Percentiles rank a stretch among this genome's conserved stretches.
These are phyloP conservation scores for Irineochytrium annulatum DNA, from an alignment of 192 early-diverging fungal species.

Conservation along the genomic window DNA sequence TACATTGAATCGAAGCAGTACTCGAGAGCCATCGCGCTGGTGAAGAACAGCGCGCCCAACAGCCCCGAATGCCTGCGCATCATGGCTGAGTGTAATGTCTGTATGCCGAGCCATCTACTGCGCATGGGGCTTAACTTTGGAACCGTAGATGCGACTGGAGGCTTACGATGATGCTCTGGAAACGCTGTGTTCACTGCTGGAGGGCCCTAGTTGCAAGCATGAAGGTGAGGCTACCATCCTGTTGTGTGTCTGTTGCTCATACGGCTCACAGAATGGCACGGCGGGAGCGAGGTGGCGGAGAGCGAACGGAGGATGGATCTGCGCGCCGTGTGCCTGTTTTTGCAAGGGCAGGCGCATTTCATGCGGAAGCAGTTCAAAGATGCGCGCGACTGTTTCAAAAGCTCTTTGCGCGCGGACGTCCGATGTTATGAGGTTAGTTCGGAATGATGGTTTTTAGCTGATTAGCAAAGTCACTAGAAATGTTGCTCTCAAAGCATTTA, in stretches of 20 bases:
- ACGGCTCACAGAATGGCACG: not conserved
- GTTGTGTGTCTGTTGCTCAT: not conserved
- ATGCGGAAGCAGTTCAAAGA: not conserved
- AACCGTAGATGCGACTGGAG: not conserved
- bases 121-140: no score
- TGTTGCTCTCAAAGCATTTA: not conserved
- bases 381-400: constrained; percentile 4
- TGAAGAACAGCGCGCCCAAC: not conserved
- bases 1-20: constrained; percentile 1
- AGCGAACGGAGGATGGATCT: not conserved
- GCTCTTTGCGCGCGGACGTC: constrained; percentile 8
- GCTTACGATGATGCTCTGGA: not conserved
- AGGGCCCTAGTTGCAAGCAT: not conserved
- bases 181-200: not conserved
- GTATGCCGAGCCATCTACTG: not conserved
- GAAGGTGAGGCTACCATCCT: not conserved
- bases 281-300: not conserved
- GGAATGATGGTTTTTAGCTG: not conserved
- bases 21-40: not conserved
- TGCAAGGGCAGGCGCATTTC: not conserved
- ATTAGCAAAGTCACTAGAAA: not conserved
- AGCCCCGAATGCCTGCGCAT: not conserved
- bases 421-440: constrained; percentile 23
- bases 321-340: not conserved
- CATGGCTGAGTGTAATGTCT: not conserved